phyloP scores from a whole-genome alignment of 2,329 filamentous ascomycete species.

The Cercospora beticola region DNA sequence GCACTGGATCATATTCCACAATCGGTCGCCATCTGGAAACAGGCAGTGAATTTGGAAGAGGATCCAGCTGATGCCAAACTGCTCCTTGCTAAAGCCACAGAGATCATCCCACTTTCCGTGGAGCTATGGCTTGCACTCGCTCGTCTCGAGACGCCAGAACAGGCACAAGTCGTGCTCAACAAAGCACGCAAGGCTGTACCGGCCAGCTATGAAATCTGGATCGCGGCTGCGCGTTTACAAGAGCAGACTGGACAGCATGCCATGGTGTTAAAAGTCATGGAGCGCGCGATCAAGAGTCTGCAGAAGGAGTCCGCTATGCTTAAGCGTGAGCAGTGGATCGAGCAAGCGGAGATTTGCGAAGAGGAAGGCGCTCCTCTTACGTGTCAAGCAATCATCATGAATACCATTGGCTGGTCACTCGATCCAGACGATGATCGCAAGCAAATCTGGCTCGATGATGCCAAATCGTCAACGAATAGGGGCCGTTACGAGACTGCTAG shows the following conservation, averaged over 20 bases:
- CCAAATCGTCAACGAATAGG: constrained; percentile 74
- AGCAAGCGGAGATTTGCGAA: constrained; percentile 91
- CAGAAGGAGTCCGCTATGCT: constrained; percentile 93
- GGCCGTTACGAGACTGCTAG: constrained; percentile 86
- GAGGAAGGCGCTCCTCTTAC: constrained; percentile 84
- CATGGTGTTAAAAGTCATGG: constrained; percentile 84
- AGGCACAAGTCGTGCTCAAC: constrained; percentile 93
- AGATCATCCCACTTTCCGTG: constrained; percentile 89
- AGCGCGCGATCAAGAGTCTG: constrained; percentile 83
- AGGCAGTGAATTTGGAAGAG: constrained; percentile 92
- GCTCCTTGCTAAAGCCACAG: constrained; percentile 88
- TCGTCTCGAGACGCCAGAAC: constrained; percentile 81
- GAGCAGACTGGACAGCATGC: constrained; percentile 80
- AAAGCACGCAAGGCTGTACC: constrained; percentile 91
- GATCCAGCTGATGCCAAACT: constrained; percentile 83
- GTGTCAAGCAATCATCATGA: constrained; percentile 83
- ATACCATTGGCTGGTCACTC: constrained; percentile 88
- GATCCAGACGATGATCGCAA: constrained; percentile 97
- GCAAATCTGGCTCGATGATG: constrained; percentile 94
- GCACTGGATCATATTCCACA: constrained; percentile 91
- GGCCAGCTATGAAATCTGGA: constrained; percentile 93
- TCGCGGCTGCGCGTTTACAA: constrained; percentile 86
- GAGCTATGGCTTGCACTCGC: constrained; percentile 95
- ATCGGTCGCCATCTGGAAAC: constrained; percentile 97
- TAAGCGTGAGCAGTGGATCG: constrained; percentile 95